Evolutionary conservation across 176 grass and related monocot genomes (phyloP).

Genomic region (Carex pumila): DNA sequence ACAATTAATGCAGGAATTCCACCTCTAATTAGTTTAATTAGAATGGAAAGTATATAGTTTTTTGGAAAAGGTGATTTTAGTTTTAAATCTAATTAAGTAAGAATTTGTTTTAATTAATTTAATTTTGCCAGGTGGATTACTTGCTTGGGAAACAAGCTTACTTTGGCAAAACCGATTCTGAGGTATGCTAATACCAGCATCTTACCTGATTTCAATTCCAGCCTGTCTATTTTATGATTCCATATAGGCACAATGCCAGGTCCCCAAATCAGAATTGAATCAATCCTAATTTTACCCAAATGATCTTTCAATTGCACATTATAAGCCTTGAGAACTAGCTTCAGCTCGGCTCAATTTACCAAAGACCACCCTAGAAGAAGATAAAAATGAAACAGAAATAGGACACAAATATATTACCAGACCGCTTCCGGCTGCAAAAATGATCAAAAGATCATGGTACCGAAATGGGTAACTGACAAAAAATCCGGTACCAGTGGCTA

Average conservation of each 20-base stretch:
- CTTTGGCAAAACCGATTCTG: slow-evolving; percentile 68
- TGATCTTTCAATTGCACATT: background rate
- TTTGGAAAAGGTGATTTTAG: background rate
- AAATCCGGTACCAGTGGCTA: too few species aligned
- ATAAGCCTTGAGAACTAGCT: background rate
- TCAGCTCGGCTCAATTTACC: background rate
- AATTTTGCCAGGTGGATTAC: slow-evolving; percentile 51
- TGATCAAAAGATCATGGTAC: background rate
- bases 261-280: background rate
- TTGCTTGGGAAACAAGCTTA: slow-evolving; percentile 73
- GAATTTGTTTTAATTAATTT: slow-evolving; percentile 3
- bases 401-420: background rate
- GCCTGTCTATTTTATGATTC: background rate
- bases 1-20: background rate
- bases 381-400: background rate
- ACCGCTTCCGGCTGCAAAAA: background rate
- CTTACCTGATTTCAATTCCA: slow-evolving; percentile 12
- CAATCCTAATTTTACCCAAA: background rate
- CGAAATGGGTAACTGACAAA: too few species aligned
- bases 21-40: background rate
- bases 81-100: background rate
- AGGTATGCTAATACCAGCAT: slow-evolving; percentile 33
- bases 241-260: background rate
- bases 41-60: background rate
- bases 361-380: background rate